Evolutionary conservation across 2,329 filamentous ascomycete species (phyloP), one percentile per base, ranked within the genome.

Genomic region (Trichoderma sp.): DNA sequence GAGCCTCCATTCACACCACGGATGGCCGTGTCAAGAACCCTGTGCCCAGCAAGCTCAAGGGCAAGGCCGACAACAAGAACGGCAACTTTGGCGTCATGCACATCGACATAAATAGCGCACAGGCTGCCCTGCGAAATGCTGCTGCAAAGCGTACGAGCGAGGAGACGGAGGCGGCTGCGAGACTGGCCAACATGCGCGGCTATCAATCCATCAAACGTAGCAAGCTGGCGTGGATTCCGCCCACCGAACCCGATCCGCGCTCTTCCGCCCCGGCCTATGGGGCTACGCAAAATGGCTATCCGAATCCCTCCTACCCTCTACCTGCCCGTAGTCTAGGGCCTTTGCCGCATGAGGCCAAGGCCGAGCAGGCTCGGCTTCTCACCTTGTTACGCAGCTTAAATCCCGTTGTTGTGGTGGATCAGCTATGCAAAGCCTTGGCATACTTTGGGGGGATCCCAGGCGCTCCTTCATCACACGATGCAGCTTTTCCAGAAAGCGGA

Each of bases 81-180:
- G 88, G 88, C 32, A 90, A 89, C 74, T 91, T 91, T 77, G 83
- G 84, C 59, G 87, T 91, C 53, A 89, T 91, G 85, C 87, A 90
- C 71, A 89, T 91, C 82, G 84, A 86, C 39, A 81, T 88, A 30
- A 76, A 81, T 70, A 83, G 80, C 76, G 80, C 82, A 73, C 83
- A 85, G 71, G 83, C 84, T 50, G 81, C 85, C 65, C 82, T 85
- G 53, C 82, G 87, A 62, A 84, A 86, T 76, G 85, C 85, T 66
- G 85, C 87, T 59, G 88, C 88, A 6, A 88, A 90, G 78, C 85
- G 87, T 65, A 87, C 88, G 13, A 91, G 89, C 76, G 88, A 91
- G 77, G 86, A 84, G 74, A 90, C 88, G 13, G 87, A 86, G 59
- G 82, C 87, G 67, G 87, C 88, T 53, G 88, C 89, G 43, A 86